A percentile compares a stretch with the other conserved stretches of the same genome.
Evolutionary conservation across 1,284 basidiomycete species (phyloP).

Genomic region (Malassezia cuniculi): DNA sequence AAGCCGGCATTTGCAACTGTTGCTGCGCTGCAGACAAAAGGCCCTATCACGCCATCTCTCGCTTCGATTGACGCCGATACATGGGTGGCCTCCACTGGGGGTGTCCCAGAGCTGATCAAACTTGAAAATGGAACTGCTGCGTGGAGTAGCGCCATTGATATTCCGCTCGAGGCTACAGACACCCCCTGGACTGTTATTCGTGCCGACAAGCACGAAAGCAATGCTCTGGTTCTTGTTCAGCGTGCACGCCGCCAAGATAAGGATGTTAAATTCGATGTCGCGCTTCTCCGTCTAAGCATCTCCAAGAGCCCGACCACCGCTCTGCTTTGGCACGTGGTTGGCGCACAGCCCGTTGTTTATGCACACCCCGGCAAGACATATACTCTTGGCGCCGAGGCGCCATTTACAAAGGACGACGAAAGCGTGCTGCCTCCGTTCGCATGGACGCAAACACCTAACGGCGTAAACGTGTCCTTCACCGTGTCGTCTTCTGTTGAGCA

Average conservation of each 20-base stretch:
- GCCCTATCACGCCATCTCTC: no score
- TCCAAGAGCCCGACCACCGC: background rate
- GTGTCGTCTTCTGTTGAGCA: constrained; percentile 53
- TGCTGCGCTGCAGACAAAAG: no score
- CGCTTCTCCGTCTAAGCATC: background rate
- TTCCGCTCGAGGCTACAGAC: no score
- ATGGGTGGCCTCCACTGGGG: no score
- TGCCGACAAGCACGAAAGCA: background rate
- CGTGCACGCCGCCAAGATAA: background rate
- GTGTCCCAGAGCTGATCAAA: no score
- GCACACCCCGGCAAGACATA: background rate
- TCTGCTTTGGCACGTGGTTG: constrained; percentile 2
- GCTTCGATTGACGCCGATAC: no score
- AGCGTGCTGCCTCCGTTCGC: constrained; percentile 53
- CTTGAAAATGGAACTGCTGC: no score
- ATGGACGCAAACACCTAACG: constrained; percentile 75
- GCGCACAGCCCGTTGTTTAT: constrained; percentile 2
- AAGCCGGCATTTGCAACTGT: no score
- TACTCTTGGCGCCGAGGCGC: constrained; percentile 4
- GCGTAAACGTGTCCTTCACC: constrained; percentile 67
- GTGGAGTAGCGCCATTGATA: no score
- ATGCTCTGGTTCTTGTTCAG: background rate
- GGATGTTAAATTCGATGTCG: constrained; percentile 5
- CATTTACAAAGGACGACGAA: constrained; percentile 3
- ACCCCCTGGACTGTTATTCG: background rate